Evolutionary conservation across 306 rosid genomes (phyloP).

Genomic region (Vicia faba): DNA sequence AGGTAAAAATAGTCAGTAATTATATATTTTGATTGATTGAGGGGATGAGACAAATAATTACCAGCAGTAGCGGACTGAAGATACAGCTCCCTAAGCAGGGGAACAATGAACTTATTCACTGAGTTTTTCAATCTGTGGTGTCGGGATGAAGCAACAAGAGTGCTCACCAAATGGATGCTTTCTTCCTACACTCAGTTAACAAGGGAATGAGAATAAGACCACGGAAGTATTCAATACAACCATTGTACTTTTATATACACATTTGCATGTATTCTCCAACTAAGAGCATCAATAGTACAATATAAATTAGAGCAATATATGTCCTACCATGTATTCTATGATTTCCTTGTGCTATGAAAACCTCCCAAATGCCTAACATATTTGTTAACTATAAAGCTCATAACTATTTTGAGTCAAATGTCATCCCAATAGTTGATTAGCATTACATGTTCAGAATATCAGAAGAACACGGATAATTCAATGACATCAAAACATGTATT

Average conservation of each 20-base stretch:
- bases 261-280: slow-evolving; percentile 1
- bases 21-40: background rate
- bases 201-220: slow-evolving; percentile 30
- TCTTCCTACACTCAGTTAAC: slow-evolving; percentile 50
- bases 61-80: slow-evolving; percentile 50
- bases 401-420: background rate
- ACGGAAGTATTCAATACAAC: background rate
- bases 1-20: background rate
- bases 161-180: slow-evolving; percentile 40
- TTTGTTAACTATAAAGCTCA: background rate
- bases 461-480: background rate
- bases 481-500: slow-evolving; percentile 16
- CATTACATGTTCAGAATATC: background rate
- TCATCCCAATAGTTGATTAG: background rate
- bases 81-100: slow-evolving; percentile 69
- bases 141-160: slow-evolving; percentile 61
- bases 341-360: background rate
- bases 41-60: slow-evolving; percentile 37
- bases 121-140: slow-evolving; percentile 60
- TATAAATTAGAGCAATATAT: background rate
- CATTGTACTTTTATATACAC: background rate
- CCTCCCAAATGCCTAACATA: slow-evolving; percentile 9
- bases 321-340: slow-evolving; percentile 11
- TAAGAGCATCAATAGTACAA: slow-evolving; percentile 16
- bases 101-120: slow-evolving; percentile 55